Base-by-base conservation (phyloP, 2,329 filamentous ascomycete species). In the Sclerotiophoma versabilis region DNA sequence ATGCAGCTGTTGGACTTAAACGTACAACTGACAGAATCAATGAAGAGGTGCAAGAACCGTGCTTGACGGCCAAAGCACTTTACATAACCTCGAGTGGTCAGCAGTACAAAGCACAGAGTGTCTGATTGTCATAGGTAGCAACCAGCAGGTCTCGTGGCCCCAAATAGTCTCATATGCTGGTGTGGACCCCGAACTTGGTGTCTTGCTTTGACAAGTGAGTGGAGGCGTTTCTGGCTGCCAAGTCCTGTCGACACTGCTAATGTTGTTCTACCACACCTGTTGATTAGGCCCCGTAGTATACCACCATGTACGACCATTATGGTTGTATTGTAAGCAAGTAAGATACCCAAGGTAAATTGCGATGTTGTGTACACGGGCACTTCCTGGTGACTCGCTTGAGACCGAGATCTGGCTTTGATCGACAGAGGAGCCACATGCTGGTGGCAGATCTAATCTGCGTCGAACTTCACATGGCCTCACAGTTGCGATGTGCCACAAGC, bases 241-340 rank as follows among this genome's bases (percentile, higher is more conserved):
- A 54, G 39, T 22, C 37, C 15, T 22, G 37, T 47, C 33, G 19
- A 47, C 47, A 43, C 85, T 78, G 0, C 87, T 83, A 10, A 96
- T 79, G 71, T 96, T 92, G 69, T 95, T 89, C 77, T 96, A 95
- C 80, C 91, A 96, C 57, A 96, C 93, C 23, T 90, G 89, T 73
- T 96, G 29, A 37, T 27, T 38, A 29, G 34, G 42, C 38, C 42
- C 52, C 41, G 15, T 47, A 38, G 46, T 36, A 50, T 49, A 17
- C 34, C n/a, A 54, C 17, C 27, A 23, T 43, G 42, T 50, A 15
- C 41, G 96, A 83, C 96, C 96, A 0, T 90, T 91, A 68, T 96
- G 91, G 0, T 82, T 83, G 65, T 96, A 84, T 70, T 96, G 91
- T 15, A 86, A 91, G 72, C 92, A 96, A 43, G 78, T 81, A 2